Evolutionary conservation across 2,329 filamentous ascomycete species (phyloP).

Genomic region (Hymenoscyphus scutula): DNA sequence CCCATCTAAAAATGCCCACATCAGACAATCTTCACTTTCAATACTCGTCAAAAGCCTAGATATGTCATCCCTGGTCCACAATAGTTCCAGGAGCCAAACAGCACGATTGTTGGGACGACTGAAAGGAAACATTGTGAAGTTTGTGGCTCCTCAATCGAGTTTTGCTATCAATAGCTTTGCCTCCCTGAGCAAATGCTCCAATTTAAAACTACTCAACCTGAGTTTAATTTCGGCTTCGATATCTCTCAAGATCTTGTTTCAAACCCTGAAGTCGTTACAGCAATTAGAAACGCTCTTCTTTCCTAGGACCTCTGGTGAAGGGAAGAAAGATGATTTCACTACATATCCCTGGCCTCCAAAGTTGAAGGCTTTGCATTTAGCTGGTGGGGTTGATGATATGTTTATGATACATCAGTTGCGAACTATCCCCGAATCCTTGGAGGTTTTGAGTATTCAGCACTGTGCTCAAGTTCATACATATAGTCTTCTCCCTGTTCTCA

Average conservation of each 20-base stretch:
- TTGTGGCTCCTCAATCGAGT: constrained; percentile 36
- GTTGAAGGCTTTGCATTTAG: constrained; percentile 34
- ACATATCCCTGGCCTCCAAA: constrained; percentile 35
- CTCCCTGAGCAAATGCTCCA: constrained; percentile 36
- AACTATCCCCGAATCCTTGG: constrained; percentile 25
- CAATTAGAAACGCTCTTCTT: constrained; percentile 35
- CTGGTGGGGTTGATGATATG: constrained; percentile 33
- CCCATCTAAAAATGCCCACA: constrained; percentile 38
- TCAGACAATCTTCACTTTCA: constrained; percentile 33
- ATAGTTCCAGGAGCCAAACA: constrained; percentile 33
- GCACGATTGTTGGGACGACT: constrained; percentile 35
- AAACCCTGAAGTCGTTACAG: constrained; percentile 31
- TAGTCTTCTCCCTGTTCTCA: constrained; percentile 25
- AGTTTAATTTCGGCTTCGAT: constrained; percentile 36
- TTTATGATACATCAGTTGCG: constrained; percentile 30
- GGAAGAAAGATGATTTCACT: constrained; percentile 5
- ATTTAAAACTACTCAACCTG: constrained; percentile 34
- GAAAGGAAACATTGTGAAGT: constrained; percentile 36
- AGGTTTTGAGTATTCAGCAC: constrained; percentile 35
- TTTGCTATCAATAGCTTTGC: constrained; percentile 38
- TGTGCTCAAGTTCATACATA: constrained; percentile 30
- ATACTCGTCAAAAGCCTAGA: constrained; percentile 33
- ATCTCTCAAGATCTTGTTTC: constrained; percentile 34
- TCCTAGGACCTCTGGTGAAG: constrained; percentile 31
- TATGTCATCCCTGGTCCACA: constrained; percentile 37